Conservation (phyloP, 2,329 filamentous ascomycete genomes). For the Allantophomopsis cytisporea region DNA sequence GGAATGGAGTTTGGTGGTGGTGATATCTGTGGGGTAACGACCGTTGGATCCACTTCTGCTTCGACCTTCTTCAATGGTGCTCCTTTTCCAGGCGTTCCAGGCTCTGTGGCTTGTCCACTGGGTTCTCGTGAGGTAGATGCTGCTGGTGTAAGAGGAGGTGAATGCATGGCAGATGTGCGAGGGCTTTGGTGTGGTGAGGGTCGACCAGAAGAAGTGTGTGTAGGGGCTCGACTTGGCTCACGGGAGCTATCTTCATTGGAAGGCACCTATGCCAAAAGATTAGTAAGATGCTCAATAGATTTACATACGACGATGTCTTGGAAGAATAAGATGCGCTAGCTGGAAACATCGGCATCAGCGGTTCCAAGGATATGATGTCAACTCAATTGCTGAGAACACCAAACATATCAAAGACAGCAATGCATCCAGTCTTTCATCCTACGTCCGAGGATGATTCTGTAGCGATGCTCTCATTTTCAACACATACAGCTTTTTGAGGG, state of each 20-base stretch:
- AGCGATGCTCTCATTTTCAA: no score
- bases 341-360: no score
- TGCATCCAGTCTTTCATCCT: no score
- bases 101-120: constrained; percentile 14
- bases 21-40: constrained; percentile 59
- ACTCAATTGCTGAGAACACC: no score
- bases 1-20: constrained; percentile 26
- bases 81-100: constrained; percentile 16
- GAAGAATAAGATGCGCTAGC: neutral
- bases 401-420: no score
- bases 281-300: constrained; percentile 3
- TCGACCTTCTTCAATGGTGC: constrained; percentile 21
- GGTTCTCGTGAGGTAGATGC: constrained; percentile 50
- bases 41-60: constrained; percentile 24
- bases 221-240: constrained; percentile 49
- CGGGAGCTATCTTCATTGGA: constrained; percentile 43
- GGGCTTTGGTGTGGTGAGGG: constrained; percentile 57
- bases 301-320: neutral
- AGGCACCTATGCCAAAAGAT: constrained; percentile 29
- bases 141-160: constrained; percentile 79
- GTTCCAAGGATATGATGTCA: no score
- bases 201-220: constrained; percentile 49
- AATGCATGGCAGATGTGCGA: constrained; percentile 59
- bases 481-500: no score
- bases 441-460: no score